Base-by-base conservation (phyloP, 495 filamentous ascomycete genomes). In the Astrothelium macrocarpum region DNA sequence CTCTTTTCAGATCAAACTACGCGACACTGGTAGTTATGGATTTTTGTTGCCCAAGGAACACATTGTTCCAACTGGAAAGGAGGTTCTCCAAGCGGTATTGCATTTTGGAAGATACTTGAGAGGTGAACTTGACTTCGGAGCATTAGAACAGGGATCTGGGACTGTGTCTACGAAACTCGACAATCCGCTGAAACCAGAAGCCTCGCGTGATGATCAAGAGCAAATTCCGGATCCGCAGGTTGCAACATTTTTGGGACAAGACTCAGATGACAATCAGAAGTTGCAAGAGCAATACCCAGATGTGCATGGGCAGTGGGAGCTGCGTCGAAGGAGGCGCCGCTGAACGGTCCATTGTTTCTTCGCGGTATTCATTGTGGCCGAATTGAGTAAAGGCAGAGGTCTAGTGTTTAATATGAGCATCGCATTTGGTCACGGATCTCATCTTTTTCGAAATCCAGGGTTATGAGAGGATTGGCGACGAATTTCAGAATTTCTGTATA, bases 1-100 rank as follows among this genome's bases (percentile, higher is more conserved):
- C 70, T 85, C 90, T 29, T 98, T 95, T 70, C 94, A 97, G 77
- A 88, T 98, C 73, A 97, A 97, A 74, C 78, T 98, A 26, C 82
- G 94, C 39, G 94, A 98, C 76, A 95, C 90, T 0, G 94, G 94
- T 2, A 94, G 85, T 74, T 97, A 97, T 72, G 94, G 94, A 0
- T 98, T 97, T 69, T 77, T 98, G 58, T 79, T 98, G 10, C 94
- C 94, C 0, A 85, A 83, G 36, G 87, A 92, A 63, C 81, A 96
- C 65, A 98, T 98, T 60, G 74, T 96, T 3, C 93, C 94, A 0
- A 93, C 91, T 0, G 94, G 94, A 1, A 84, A 90, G 74, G 94
- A 98, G 73, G 79, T 90, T 25, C 86, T 92, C 68, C 85, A 87
- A 58, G 89, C 91, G 0, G 77, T 96, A 42, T 80, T 90, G 66